Conservation (phyloP, 192 early-diverging fungal species). For the Spinellus fusiger region DNA sequence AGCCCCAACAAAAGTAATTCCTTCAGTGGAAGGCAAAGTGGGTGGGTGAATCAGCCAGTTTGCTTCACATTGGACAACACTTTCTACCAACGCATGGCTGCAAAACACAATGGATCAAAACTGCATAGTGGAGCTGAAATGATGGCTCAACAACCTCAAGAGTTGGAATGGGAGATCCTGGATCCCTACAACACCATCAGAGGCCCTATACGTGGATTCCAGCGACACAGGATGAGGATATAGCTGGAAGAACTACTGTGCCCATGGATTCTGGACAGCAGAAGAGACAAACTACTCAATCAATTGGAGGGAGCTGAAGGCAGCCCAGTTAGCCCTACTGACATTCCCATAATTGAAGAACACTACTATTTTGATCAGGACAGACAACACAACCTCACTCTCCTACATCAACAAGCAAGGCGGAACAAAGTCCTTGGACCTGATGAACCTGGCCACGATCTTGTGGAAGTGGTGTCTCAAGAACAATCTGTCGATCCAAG, state of each 20-base stretch:
- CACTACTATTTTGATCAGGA: too few relatives aligned
- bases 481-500: not conserved
- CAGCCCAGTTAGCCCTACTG: not conserved
- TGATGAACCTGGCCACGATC: not conserved
- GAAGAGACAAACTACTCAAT: conserved; percentile 8
- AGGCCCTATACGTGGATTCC: conserved; percentile 20
- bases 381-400: too few relatives aligned
- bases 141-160: not conserved
- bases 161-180: conserved; percentile 15
- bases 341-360: not conserved
- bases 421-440: too few relatives aligned
- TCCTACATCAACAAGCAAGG: too few relatives aligned
- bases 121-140: not conserved
- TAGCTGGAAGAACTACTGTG: not conserved
- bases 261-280: conserved; percentile 10
- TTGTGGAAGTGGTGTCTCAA: conserved; percentile 12
- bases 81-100: too few relatives aligned
- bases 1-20: not conserved
- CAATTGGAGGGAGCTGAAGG: conserved; percentile 27
- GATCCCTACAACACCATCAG: conserved; percentile 6
- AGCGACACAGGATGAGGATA: conserved; percentile 22
- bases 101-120: not conserved
- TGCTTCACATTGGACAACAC: too few relatives aligned
- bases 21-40: not conserved
- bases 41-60: not conserved